Evolutionary conservation across 2,329 filamentous ascomycete genomes (phyloP), one percentile per base, ranked within the genome.

Genomic region (Colletotrichum incanum): DNA sequence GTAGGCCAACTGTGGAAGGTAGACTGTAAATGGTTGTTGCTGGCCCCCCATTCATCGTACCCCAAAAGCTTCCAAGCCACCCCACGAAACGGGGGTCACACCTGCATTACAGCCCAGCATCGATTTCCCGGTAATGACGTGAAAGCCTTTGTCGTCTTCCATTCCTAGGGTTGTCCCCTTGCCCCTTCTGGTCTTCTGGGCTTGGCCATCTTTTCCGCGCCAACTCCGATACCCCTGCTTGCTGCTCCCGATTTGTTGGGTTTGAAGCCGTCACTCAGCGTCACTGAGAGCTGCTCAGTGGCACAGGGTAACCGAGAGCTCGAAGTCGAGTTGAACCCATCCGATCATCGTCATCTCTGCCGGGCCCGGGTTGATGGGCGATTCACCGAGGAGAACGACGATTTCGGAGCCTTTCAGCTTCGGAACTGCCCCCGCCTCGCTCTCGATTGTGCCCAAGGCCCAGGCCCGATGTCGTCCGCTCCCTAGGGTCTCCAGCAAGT

Each of bases 61-160:
- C 52, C 52, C 31, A 34, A 34, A 34, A 34, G 28, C 28, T 55
- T 28, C 65, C 65, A 60, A 64, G 65, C 65, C 52, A 64, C 65
- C 65, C 69, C 69, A 69, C 59, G 65, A 69, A 68, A 72, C 60
- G 65, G 69, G 69, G 69, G 65, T 72, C 69, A 72, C 52, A 50
- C 59, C 45, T 72, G 59, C 65, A 72, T 54, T n/a, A 20, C 41
- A 64, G 59, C 65, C 65, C 28, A 47, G 49, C 61, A 61, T 69
- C 59, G 54, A 45, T 65, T 47, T 63, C 11, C 23, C 52, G 26
- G 37, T 49, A n/a, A 72, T 69, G 69, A 64, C 65, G 56, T 60
- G 65, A 54, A 69, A 47, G 28, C n/a, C 39, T 52, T 23, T 47
- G 16, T n/a, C 60, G 26, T 63, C 23, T 39, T 60, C 39, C 52